Evolutionary conservation across 495 filamentous ascomycete genomes (phyloP), one percentile per base, ranked within the genome.

Genomic region (Aspergillus wentii): DNA sequence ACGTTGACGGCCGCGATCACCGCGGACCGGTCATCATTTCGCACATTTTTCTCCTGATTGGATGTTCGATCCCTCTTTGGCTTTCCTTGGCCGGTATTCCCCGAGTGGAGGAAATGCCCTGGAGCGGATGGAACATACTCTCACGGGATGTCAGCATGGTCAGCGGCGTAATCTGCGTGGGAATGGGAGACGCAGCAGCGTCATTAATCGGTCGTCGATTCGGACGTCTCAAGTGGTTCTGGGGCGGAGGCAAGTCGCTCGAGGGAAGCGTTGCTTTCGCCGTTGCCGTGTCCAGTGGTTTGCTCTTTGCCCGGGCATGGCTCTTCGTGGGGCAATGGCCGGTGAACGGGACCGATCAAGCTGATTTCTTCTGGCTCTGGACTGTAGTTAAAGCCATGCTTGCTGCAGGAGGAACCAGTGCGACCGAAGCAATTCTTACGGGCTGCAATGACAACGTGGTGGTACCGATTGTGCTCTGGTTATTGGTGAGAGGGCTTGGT

Each of bases 401-500:
- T 30, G 90, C 88, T 35, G 88, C 86, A 5, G 72, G 71, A 26
- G 79, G 88, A 38, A 87, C 91, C 20, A 95, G 88, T 60, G 74
- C 95, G 40, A 92, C 89, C 40, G 92, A 97, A 67, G 90, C 92
- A 14, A 89, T 96, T 40, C 66, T 97, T 38, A 97, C 94, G 30
- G 94, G 92, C 8, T 92, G 89, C 34, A 99, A 99, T 71, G 92
- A 99, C 68, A 99, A 99, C 70, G 91, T 99, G 17, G 77, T 96
- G 38, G 92, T 97, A 44, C 94, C 94, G n/a, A 77, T 97, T 27
- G 82, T 94, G 38, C 62, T 97, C 34, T 99, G 92, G 92, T 69
- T 86, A 50, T 74, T 92, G 46, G 88, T 95, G 41, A 81, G 88
- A 51, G 83, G 82, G 4, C 61, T 94, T 49, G 75, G 76, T 25